Evolutionary conservation across 2,329 filamentous ascomycete species (phyloP).

Genomic region (Fusarium sp.): DNA sequence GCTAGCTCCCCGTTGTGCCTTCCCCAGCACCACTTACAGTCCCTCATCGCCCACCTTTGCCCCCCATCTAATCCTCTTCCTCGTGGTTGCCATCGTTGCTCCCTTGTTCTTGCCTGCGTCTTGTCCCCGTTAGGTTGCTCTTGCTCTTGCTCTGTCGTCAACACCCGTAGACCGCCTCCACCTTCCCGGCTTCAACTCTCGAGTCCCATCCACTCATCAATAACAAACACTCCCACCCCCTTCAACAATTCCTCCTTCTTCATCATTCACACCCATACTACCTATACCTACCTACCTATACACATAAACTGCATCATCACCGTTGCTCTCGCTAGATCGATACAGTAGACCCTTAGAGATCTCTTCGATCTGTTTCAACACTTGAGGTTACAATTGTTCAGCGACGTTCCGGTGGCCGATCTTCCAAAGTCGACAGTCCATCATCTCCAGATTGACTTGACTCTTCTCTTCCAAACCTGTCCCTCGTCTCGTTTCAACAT

Average conservation of each 20-base stretch:
- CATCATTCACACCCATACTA: slow-evolving; percentile 6
- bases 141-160: slow-evolving; percentile 35
- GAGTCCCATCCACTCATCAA: slow-evolving; percentile 35
- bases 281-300: slow-evolving; percentile 3
- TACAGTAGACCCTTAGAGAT: slow-evolving; percentile 29
- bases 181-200: slow-evolving; percentile 31
- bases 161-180: slow-evolving; percentile 46
- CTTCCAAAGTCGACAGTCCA: slow-evolving; percentile 30
- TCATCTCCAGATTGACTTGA: slow-evolving; percentile 18
- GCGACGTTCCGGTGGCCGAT: slow-evolving; percentile 29
- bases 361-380: slow-evolving; percentile 28
- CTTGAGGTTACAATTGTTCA: slow-evolving; percentile 35
- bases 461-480: slow-evolving; percentile 5
- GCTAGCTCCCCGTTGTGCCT: slow-evolving; percentile 37
- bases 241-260: slow-evolving; percentile 23
- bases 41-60: slow-evolving; percentile 36
- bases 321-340: slow-evolving; percentile 29
- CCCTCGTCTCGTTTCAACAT: slow-evolving; percentile 17
- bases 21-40: slow-evolving; percentile 33
- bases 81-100: slow-evolving; percentile 33
- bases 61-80: slow-evolving; percentile 36
- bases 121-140: slow-evolving; percentile 3
- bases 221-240: slow-evolving; percentile 39
- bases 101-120: slow-evolving; percentile 32
- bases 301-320: slow-evolving; percentile 15